A percentile compares a stretch with the other conserved stretches of the same genome.
phyloP scores from a whole-genome alignment of 2,329 filamentous ascomycete genomes.

The Ascochyta fabae region DNA sequence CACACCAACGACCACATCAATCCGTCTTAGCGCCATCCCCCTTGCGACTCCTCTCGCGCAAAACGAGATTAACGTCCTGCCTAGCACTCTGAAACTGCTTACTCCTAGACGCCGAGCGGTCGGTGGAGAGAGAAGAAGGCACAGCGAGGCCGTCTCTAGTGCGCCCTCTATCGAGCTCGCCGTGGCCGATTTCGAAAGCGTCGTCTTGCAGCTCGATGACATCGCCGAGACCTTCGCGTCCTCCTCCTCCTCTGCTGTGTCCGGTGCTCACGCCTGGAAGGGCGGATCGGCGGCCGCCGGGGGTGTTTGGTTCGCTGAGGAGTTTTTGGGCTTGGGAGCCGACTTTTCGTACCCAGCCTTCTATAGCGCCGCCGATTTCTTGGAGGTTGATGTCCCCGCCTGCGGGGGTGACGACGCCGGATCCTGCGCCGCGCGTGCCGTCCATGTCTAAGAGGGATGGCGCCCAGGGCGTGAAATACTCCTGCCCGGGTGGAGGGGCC shows the following conservation, averaged over 20 bases:
- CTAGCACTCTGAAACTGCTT: conserved; percentile 43
- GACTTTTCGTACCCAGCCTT: conserved; percentile 87
- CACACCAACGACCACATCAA: conserved; percentile 8
- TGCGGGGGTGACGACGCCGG: conserved; percentile 38
- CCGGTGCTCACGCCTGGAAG: conserved; percentile 49
- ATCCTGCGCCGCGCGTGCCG: conserved; percentile 37
- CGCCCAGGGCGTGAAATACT: conserved; percentile 51
- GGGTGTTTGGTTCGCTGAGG: conserved; percentile 42
- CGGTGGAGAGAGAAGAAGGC: conserved; percentile 6
- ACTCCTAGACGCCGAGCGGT: conserved; percentile 16
- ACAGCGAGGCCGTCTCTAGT: conserved; percentile 10
- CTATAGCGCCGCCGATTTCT: conserved; percentile 83
- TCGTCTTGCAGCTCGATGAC: conserved; percentile 74
- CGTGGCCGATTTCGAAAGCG: conserved; percentile 54
- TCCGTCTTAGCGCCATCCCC: conserved; percentile 39
- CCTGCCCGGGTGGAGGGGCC: conserved; percentile 66
- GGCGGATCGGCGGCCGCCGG: conserved; percentile 39
- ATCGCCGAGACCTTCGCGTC: conserved; percentile 62
- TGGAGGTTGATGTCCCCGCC: conserved; percentile 64
- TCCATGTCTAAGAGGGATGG: conserved; percentile 43
- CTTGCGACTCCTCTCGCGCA: conserved; percentile 38
- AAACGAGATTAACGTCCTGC: conserved; percentile 37
- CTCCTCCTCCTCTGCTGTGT: too few species aligned
- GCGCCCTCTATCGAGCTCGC: conserved; percentile 38
- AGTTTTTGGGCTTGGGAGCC: conserved; percentile 64